These are phyloP conservation scores for Ilyonectria sp. DNA, from an alignment of 2,329 filamentous ascomycete species.

Conservation along the genomic window DNA sequence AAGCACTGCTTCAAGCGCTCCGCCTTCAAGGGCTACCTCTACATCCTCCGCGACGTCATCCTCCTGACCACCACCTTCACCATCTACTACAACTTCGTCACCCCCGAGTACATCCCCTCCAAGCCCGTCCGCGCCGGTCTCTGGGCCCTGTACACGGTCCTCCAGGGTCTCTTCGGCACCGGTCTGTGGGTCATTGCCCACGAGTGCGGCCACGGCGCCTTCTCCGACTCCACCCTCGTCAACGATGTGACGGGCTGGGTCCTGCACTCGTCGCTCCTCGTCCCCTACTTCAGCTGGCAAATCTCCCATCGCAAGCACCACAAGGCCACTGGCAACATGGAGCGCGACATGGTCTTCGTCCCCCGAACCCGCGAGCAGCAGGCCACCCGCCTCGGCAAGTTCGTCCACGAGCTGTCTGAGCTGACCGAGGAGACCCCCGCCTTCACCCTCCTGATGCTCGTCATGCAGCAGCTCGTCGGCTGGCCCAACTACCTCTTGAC, in stretches of 20 bases:
- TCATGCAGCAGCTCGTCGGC: slow-evolving; percentile 90
- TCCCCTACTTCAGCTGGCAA: slow-evolving; percentile 99
- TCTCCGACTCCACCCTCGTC: slow-evolving; percentile 90
- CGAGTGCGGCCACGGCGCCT: slow-evolving; percentile 97
- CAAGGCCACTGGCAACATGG: slow-evolving; percentile 97
- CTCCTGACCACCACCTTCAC: slow-evolving; percentile 84
- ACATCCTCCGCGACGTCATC: slow-evolving; percentile 86
- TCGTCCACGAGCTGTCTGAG: slow-evolving; percentile 87
- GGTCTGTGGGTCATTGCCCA: slow-evolving; percentile 97
- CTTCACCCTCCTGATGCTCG: slow-evolving; percentile 79
- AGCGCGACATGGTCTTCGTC: slow-evolving; percentile 99
- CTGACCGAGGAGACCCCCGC: slow-evolving; percentile 96
- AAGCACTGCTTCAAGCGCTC: slow-evolving; percentile 97
- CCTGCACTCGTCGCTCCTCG: slow-evolving; percentile 88
- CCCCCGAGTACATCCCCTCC: slow-evolving; percentile 85
- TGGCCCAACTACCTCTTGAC: slow-evolving; percentile 93
- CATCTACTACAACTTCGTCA: slow-evolving; percentile 91
- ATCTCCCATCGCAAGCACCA: slow-evolving; percentile 99
- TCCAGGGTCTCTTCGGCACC: slow-evolving; percentile 94
- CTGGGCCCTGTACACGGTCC: slow-evolving; percentile 78
- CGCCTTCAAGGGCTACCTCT: slow-evolving; percentile 79
- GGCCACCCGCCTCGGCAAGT: slow-evolving; percentile 79
- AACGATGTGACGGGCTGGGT: slow-evolving; percentile 96
- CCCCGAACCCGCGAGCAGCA: slow-evolving; percentile 90
- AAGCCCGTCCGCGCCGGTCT: slow-evolving; percentile 75